Evolutionary conservation across 768 basidiomycete species (phyloP).

Genomic region (Lyophyllum decastes): DNA sequence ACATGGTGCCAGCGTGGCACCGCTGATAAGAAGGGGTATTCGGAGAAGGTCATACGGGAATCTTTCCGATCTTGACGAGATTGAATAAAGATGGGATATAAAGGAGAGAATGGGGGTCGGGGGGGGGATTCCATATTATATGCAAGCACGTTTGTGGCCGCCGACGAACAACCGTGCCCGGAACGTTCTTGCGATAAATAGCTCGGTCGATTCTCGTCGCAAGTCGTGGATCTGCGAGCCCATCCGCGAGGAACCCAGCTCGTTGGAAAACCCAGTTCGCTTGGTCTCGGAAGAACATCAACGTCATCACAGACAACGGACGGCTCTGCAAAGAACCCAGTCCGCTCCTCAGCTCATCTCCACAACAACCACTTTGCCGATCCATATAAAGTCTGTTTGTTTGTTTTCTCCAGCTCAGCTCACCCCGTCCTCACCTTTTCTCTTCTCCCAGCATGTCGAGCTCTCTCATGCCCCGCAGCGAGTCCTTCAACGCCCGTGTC

Average conservation of each 20-base stretch:
- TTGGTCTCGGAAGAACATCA: slow-evolving; percentile 34
- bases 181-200: slow-evolving; percentile 21
- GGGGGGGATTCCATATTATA: slow-evolving; percentile 25
- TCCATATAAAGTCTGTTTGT: slow-evolving; percentile 36
- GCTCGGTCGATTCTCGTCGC: slow-evolving; percentile 19
- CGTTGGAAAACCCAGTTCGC: slow-evolving; percentile 25
- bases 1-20: slow-evolving; percentile 18
- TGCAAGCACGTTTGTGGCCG: slow-evolving; percentile 48
- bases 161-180: slow-evolving; percentile 18
- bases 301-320: slow-evolving; percentile 64
- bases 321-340: slow-evolving; percentile 42
- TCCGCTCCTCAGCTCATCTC: slow-evolving; percentile 65
- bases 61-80: slow-evolving; percentile 23
- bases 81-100: slow-evolving; percentile 33
- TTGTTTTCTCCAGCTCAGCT: slow-evolving; percentile 10
- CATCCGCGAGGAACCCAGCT: slow-evolving; percentile 52
- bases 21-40: slow-evolving; percentile 34
- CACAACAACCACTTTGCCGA: slow-evolving; percentile 47
- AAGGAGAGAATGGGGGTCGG: slow-evolving; percentile 38
- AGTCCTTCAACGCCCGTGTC: slow-evolving; percentile 70
- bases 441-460: slow-evolving; percentile 47
- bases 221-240: slow-evolving; percentile 43
- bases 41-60: slow-evolving; percentile 7
- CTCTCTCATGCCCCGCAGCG: slow-evolving; percentile 60
- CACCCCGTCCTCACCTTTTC: slow-evolving; percentile 15